A percentile compares a stretch with the other conserved stretches of the same genome.
Conservation (phyloP, 2,329 filamentous ascomycete species). For the Exophiala spinifera region DNA sequence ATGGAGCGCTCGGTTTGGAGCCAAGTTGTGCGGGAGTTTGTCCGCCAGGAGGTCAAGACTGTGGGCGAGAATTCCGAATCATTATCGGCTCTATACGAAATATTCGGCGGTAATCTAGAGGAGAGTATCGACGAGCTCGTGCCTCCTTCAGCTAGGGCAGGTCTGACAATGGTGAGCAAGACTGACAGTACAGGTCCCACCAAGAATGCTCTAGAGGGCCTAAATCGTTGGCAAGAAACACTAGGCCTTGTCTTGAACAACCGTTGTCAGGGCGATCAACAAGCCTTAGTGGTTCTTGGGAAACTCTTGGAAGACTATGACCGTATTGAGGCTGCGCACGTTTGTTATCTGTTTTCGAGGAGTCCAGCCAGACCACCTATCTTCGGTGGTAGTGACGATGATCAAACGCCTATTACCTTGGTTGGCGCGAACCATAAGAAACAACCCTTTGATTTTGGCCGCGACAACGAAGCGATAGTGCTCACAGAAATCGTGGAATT, state of each 20-base stretch:
- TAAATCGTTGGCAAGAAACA: conserved; percentile 94
- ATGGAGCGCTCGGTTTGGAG: conserved; percentile 74
- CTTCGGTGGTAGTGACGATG: conserved; percentile 81
- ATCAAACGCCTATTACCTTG: conserved; percentile 72
- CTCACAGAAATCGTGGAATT: conserved; percentile 97
- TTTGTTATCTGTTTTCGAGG: conserved; percentile 87
- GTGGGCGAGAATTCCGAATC: conserved; percentile 77
- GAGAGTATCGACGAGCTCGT: conserved; percentile 96
- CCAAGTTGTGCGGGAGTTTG: conserved; percentile 90
- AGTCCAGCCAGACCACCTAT: conserved; percentile 52
- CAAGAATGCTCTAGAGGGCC: conserved; percentile 73
- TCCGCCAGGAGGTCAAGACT: conserved; percentile 88
- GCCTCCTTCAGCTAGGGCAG: conserved; percentile 84
- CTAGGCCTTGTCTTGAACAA: conserved; percentile 83
- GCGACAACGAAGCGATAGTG: conserved; percentile 81
- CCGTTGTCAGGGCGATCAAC: conserved; percentile 73
- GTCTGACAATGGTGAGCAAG: conserved; percentile 86
- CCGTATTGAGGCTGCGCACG: conserved; percentile 84
- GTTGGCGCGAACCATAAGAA: conserved; percentile 78
- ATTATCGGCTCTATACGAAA: conserved; percentile 85
- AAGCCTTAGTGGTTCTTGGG: conserved; percentile 75
- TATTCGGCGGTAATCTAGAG: conserved; percentile 89
- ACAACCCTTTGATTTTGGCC: conserved; percentile 67
- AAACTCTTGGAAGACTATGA: conserved; percentile 81
- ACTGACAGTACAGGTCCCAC: conserved; percentile 58